Conservation (phyloP, 768 basidiomycete species). For the Scleroderma citrinum region DNA sequence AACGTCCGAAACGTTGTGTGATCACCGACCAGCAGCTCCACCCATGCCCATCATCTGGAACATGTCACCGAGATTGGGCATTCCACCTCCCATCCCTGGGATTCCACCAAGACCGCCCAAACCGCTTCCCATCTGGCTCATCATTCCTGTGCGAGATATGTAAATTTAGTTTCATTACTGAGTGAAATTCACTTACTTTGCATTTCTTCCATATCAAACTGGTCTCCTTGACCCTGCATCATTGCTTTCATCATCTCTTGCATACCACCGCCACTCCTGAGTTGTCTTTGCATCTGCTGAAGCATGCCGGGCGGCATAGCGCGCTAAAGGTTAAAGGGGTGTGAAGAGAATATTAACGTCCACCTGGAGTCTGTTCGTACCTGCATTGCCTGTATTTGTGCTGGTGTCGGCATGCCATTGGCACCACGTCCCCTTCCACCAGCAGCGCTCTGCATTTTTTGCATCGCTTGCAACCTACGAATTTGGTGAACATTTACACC, state of each 20-base stretch:
- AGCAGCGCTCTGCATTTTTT: slow-evolving; percentile 86
- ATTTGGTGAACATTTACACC: slow-evolving; percentile 4
- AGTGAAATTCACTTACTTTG: slow-evolving; percentile 46
- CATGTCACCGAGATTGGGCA: slow-evolving; percentile 72
- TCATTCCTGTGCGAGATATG: slow-evolving; percentile 56
- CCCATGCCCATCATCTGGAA: slow-evolving; percentile 89
- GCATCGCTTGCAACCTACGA: slow-evolving; percentile 75
- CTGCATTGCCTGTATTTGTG: slow-evolving; percentile 93
- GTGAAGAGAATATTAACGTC: slow-evolving; percentile 1
- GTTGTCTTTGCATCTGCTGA: slow-evolving; percentile 84
- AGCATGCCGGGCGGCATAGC: slow-evolving; percentile 94
- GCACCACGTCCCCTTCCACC: slow-evolving; percentile 83
- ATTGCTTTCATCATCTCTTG: slow-evolving; percentile 98
- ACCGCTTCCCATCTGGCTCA: slow-evolving; percentile 76
- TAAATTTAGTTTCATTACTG: slow-evolving; percentile 6
- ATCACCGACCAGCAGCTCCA: slow-evolving; percentile 33
- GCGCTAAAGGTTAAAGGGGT: slow-evolving; percentile 43
- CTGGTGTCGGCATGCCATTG: slow-evolving; percentile 86
- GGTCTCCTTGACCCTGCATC: slow-evolving; percentile 93
- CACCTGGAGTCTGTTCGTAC: slow-evolving; percentile 36
- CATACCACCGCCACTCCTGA: slow-evolving; percentile 81
- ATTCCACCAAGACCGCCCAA: slow-evolving; percentile 55
- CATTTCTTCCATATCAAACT: slow-evolving; percentile 92
- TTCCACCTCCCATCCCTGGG: slow-evolving; percentile 50
- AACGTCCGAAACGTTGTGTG: slow-evolving; percentile 4